Evolutionary conservation across 2,329 filamentous ascomycete genomes (phyloP).

Genomic region (Epichloe brachyelytri): DNA sequence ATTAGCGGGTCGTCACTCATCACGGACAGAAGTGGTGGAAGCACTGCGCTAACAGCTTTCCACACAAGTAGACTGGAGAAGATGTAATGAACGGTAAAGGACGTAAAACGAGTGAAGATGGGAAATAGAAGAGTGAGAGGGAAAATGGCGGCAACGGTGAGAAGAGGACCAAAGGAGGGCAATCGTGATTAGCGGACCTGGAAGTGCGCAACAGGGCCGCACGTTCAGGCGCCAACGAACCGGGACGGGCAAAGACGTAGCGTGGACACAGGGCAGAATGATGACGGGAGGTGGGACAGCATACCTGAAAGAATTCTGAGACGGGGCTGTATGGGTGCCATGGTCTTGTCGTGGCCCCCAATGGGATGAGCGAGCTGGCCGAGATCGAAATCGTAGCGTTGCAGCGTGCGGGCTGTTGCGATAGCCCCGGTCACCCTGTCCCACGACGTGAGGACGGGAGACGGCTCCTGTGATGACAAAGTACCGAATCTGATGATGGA

Average conservation of each 20-base stretch:
- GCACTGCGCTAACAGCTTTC: conserved; percentile 17
- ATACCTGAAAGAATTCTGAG: conserved; percentile 49
- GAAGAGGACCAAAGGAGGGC: conserved; percentile 5
- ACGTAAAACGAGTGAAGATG: conserved; percentile 6
- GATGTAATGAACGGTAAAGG: conserved; percentile 3
- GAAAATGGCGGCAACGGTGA: conserved; percentile 6
- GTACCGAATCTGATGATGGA: conserved; percentile 6
- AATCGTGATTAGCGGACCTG: conserved; percentile 4
- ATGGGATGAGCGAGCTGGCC: conserved; percentile 21
- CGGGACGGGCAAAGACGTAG: conserved; percentile 1
- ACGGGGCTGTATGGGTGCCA: conserved; percentile 47
- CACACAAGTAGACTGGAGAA: neutral
- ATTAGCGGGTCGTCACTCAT: conserved; percentile 55
- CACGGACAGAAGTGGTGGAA: conserved; percentile 18
- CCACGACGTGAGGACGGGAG: conserved; percentile 11
- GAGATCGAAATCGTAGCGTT: conserved; percentile 18
- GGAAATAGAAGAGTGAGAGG: conserved; percentile 4
- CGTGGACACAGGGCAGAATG: conserved; percentile 4
- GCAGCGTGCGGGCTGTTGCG: conserved; percentile 18
- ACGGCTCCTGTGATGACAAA: conserved; percentile 7
- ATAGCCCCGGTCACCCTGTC: conserved; percentile 21
- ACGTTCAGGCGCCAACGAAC: conserved; percentile 11
- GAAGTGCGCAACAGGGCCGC: conserved; percentile 9
- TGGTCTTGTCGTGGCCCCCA: conserved; percentile 26
- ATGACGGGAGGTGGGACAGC: conserved; percentile 24